These are phyloP conservation scores for Domatiomyces catenatus DNA, from an alignment of 2,329 filamentous ascomycete species.

Conservation along the genomic window DNA sequence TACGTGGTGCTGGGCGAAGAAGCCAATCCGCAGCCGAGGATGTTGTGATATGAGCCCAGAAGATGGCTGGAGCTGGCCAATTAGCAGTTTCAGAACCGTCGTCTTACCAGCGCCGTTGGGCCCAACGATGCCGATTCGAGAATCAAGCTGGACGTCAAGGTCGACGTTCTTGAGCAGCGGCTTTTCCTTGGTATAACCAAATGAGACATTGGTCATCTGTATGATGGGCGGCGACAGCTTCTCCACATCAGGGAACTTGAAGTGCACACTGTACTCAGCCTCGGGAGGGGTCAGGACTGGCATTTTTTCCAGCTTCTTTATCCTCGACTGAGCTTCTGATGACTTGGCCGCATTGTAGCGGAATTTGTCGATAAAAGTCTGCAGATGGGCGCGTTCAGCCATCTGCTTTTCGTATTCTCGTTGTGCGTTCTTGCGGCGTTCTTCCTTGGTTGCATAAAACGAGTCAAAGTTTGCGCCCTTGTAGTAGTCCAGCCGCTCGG, in stretches of 20 bases:
- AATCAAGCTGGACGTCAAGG: conserved; percentile 92
- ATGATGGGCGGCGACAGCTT: conserved; percentile 95
- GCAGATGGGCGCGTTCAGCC: conserved; percentile 79
- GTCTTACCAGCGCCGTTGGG: conserved; percentile 98
- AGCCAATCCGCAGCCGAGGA: conserved; percentile 76
- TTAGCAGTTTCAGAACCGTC: conserved; percentile 93
- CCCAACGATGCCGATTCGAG: conserved; percentile 95
- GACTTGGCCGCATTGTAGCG: conserved; percentile 98
- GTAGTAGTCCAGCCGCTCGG: conserved; percentile 94
- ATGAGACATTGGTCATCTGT: conserved; percentile 84
- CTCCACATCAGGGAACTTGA: conserved; percentile 94
- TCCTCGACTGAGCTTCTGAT: conserved; percentile 91
- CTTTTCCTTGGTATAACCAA: conserved; percentile 71
- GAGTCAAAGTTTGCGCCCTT: conserved; percentile 92
- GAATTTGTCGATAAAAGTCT: conserved; percentile 99
- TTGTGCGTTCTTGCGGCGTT: conserved; percentile 89
- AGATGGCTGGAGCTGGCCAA: conserved; percentile 62
- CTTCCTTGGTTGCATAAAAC: conserved; percentile 94
- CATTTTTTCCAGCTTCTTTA: conserved; percentile 98
- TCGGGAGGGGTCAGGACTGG: conserved; percentile 80
- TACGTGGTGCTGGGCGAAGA: conserved; percentile 97
- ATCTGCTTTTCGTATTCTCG: conserved; percentile 98
- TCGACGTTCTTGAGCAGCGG: conserved; percentile 74
- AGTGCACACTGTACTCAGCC: conserved; percentile 87
- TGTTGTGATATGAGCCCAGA: conserved; percentile 76